Evolutionary conservation across 257 asterid species (phyloP), one percentile per base, ranked within the genome.

Genomic region (Cordia subcordata): DNA sequence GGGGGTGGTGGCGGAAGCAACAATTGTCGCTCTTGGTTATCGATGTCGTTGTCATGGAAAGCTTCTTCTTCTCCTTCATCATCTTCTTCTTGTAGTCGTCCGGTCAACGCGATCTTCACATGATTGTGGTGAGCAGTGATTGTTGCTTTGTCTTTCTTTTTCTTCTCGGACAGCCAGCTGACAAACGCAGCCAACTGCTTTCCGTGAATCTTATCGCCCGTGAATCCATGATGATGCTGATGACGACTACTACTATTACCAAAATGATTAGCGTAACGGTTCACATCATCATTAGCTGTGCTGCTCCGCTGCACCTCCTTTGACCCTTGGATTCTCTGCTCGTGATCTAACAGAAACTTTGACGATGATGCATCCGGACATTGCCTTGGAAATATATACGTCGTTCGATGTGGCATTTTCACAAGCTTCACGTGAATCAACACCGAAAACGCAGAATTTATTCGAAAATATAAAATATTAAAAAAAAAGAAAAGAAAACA

Each of bases 371-470:
- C 60, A 16, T 85, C 95, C 46, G 94, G 90, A 78, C 85, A 85
- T 62, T 92, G 90, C 82, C 96, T 66, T 0, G 96, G 94, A 38
- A 92, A 92, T 54, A 92, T 67, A 83, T 92, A 92, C 20, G 96
- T 84, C 0, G 98, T 79, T 65, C 94, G 77, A 72, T 92, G 98
- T 72, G 98, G 98, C 98, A 92, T 92, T 80, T 61, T 72, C 74
- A 55, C 70, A 60, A 60, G 44, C 63, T 45, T 64, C 86, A 61
- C 90, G 93, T 78, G 86, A 76, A 61, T 47, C 50, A 18, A 40
- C 38, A n/a, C 33, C 39, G 18, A 42, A 18, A 53, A 19, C n/a
- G n/a, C n/a, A n/a, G n/a, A n/a, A n/a, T n/a, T n/a, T n/a, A n/a
- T n/a, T n/a, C n/a, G n/a, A n/a, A n/a, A 32, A 14, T 11, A 13